A percentile compares a stretch with the other conserved stretches of the same genome.
Conservation (phyloP, 2,329 filamentous ascomycete species). For the Curvularia verruculosa region DNA sequence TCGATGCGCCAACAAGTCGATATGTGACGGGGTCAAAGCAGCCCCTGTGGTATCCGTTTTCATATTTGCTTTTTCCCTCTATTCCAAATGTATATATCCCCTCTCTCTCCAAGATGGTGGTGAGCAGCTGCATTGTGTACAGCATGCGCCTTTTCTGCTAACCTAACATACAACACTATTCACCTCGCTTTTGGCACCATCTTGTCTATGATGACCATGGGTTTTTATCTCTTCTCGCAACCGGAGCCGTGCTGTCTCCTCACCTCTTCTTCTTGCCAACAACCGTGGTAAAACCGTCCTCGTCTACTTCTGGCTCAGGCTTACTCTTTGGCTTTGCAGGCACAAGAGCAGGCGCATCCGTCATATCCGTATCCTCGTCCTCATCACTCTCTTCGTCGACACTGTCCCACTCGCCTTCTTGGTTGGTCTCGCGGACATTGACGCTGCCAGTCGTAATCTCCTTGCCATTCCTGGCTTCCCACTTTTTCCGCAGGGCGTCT, state of each 20-base stretch:
- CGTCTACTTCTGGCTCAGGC: slow-evolving; percentile 48
- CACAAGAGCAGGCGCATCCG: slow-evolving; percentile 45
- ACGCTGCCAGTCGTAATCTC: slow-evolving; percentile 55
- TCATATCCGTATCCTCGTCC: slow-evolving; percentile 48
- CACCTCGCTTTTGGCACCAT: background rate
- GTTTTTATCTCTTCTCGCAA: background rate
- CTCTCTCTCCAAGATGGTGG: background rate
- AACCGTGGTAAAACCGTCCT: slow-evolving; percentile 53
- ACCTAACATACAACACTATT: background rate
- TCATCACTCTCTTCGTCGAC: slow-evolving; percentile 61
- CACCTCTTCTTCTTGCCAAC: slow-evolving; percentile 49
- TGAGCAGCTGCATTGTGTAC: background rate
- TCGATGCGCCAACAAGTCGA: background rate
- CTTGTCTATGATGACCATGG: background rate
- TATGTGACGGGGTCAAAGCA: background rate
- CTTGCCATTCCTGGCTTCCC: slow-evolving; percentile 66
- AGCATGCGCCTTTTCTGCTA: background rate
- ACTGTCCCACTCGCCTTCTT: slow-evolving; percentile 48
- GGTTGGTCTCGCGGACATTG: slow-evolving; percentile 64
- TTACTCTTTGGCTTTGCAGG: slow-evolving; percentile 43
- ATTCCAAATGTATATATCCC: background rate
- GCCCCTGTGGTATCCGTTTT: background rate
- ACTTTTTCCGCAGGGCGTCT: slow-evolving; percentile 66
- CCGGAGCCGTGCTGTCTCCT: slow-evolving; percentile 6
- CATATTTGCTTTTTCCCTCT: background rate